Conservation (phyloP, 768 basidiomycete species). For the Podaxis sp. region DNA sequence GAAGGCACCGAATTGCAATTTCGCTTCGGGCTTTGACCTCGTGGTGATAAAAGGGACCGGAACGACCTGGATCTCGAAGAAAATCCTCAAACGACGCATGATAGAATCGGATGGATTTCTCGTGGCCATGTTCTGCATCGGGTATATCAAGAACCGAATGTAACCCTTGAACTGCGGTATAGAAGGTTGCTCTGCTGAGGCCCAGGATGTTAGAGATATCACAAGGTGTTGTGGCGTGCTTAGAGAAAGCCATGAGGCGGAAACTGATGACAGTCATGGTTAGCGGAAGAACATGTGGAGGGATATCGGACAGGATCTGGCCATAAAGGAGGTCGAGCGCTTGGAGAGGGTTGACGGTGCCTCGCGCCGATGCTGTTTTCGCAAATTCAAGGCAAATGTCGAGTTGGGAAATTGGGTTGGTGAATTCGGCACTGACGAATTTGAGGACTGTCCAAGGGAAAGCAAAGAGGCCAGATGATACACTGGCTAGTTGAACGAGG, state of each 20-base stretch:
- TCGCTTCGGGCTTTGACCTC: neutral
- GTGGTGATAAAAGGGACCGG: neutral
- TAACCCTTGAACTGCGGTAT: neutral
- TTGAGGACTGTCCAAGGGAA: neutral
- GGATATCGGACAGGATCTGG: neutral
- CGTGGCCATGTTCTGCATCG: neutral
- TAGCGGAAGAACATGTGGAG: neutral
- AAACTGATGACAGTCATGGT: neutral
- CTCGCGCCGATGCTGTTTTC: neutral
- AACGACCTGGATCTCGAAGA: slow-evolving; percentile 5
- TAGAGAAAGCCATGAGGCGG: neutral
- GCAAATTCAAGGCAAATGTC: neutral
- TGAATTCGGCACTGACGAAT: neutral
- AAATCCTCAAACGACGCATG: slow-evolving; percentile 9
- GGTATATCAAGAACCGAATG: neutral
- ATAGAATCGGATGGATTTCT: neutral
- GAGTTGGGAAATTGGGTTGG: neutral
- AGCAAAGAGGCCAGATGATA: neutral
- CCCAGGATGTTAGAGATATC: neutral
- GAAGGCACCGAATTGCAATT: neutral
- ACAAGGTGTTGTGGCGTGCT: neutral
- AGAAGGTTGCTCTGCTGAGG: neutral
- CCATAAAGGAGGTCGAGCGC: neutral
- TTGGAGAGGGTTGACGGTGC: neutral
- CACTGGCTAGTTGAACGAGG: neutral